Evolutionary conservation across 176 grass and related monocot species (phyloP), one percentile per base, ranked within the genome.

Genomic region (Carex pumila): DNA sequence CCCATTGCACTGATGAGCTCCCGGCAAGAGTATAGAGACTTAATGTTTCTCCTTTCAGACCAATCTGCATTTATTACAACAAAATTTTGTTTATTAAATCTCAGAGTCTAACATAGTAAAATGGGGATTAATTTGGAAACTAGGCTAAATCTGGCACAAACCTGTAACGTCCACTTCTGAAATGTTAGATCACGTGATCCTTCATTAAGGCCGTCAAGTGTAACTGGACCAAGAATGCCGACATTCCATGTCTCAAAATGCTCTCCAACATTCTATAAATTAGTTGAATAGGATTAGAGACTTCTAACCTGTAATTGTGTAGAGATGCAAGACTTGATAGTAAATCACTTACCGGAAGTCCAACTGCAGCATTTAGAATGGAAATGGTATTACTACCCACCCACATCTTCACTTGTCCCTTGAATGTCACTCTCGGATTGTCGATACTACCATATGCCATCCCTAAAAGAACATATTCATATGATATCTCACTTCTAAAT

Each of bases 231-330:
- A 22, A 99, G 91, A 87, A 99, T 84, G 60, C 96, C 96, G 66
- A 91, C 89, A 90, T 99, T 99, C 96, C 93, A 95, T 68, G 91
- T 93, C 85, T 95, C 96, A 21, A 99, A 99, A 92, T 95, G 96
- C 71, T 99, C 96, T 69, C 96, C 96, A n/a, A 95, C 81, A 69
- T 99, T 95, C 96, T 99, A 87, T 17, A 68, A 54, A 53, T 18
- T 15, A 70, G 54, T 71, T 45, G 39, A 47, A 29, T 5, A 75
- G 21, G 11, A 75, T 75, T 15, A 61, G 52, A 39, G 36, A 39
- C 45, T 12, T 87, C 6, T 17, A 61, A 86, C 30, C 61, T 84
- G 7, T 0, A 57, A 74, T 8, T 53, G 49, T 14, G 36, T 84
- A 84, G 25, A 79, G 61, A 43, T 81, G 3, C 52, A 47, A 63